A percentile compares a stretch with the other conserved stretches of the same genome.
Evolutionary conservation across 768 basidiomycete species (phyloP).

Genomic region (Serendipita sp.): DNA sequence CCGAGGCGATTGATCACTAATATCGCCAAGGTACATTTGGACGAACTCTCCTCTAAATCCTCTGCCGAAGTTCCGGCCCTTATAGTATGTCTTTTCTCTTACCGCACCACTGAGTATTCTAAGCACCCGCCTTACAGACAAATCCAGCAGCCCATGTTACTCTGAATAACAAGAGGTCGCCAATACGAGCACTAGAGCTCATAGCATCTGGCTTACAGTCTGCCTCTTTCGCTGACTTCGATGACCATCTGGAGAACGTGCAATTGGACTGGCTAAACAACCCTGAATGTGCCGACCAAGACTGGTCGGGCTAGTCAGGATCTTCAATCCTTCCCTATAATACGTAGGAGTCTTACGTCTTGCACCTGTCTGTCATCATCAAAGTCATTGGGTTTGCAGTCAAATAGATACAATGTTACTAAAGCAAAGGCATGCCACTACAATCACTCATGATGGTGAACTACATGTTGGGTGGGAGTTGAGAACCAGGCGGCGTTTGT

Average conservation of each 20-base stretch:
- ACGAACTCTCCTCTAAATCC: constrained; percentile 6
- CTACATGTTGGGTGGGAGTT: background rate
- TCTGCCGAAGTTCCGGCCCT: background rate
- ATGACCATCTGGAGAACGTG: constrained; percentile 67
- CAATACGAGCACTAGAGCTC: constrained; percentile 30
- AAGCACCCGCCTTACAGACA: constrained; percentile 23
- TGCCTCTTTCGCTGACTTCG: constrained; percentile 56
- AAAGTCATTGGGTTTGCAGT: background rate
- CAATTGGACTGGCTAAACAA: constrained; percentile 34
- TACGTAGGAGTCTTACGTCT: no score
- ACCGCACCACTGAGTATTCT: constrained; percentile 8
- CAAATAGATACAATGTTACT: background rate
- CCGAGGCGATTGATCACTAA: background rate
- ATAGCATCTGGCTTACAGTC: constrained; percentile 37
- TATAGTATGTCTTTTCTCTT: background rate
- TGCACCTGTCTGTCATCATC: no score
- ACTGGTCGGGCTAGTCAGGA: background rate
- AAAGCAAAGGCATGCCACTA: background rate
- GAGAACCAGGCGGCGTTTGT: background rate
- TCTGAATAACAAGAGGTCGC: constrained; percentile 29
- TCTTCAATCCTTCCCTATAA: background rate
- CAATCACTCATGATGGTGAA: no score
- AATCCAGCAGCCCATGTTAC: constrained; percentile 29
- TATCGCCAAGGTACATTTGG: constrained; percentile 12
- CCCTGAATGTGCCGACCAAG: constrained; percentile 12